phyloP scores from a whole-genome alignment of 768 basidiomycete genomes.

The Boletus coccyginus region DNA sequence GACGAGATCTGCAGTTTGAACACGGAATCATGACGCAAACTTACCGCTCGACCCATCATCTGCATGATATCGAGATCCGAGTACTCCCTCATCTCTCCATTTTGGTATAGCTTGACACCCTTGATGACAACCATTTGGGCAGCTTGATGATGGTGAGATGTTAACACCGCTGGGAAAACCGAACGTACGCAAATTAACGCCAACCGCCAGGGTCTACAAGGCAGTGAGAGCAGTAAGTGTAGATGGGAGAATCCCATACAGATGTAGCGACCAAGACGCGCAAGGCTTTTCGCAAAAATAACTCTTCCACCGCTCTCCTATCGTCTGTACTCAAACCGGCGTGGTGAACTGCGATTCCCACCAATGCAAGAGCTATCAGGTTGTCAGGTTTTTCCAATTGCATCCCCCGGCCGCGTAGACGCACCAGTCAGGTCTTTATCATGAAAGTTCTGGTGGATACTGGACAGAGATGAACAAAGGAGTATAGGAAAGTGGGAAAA shows the following conservation, averaged over 20 bases:
- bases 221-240: constrained; percentile 4
- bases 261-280: constrained; percentile 80
- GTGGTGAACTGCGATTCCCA: constrained; percentile 89
- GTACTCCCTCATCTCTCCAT: constrained; percentile 71
- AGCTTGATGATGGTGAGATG: constrained; percentile 42
- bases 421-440: constrained; percentile 64
- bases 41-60: constrained; percentile 92
- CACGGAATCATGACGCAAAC: constrained; percentile 16
- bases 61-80: constrained; percentile 92
- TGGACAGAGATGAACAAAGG: constrained; percentile 27
- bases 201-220: constrained; percentile 88
- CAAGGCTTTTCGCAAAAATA: constrained; percentile 63
- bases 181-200: constrained; percentile 86
- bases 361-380: constrained; percentile 53
- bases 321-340: constrained; percentile 80
- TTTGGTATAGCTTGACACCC: constrained; percentile 80
- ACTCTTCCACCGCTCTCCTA: constrained; percentile 66
- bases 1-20: background rate
- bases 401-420: background rate
- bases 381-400: constrained; percentile 3
- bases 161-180: background rate
- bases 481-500: background rate
- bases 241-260: constrained; percentile 40
- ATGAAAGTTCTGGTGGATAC: constrained; percentile 54
- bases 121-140: constrained; percentile 93